Evolutionary conservation across 2,329 filamentous ascomycete species (phyloP).

Genomic region (Ophiosphaerella narmari): DNA sequence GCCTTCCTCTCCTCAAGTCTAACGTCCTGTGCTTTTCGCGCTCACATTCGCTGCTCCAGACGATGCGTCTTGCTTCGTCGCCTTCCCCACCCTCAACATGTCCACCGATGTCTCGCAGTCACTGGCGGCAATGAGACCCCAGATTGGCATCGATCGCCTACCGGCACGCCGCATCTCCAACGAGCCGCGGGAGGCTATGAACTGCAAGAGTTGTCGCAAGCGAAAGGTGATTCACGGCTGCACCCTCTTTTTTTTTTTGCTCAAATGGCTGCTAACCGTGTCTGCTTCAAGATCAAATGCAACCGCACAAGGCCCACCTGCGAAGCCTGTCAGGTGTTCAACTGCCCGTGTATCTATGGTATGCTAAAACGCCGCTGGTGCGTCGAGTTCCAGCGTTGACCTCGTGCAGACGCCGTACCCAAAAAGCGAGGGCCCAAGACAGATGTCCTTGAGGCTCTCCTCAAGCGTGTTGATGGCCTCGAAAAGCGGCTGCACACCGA

Average conservation of each 20-base stretch:
- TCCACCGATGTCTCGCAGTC: slow-evolving; percentile 38
- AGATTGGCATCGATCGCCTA: slow-evolving; percentile 80
- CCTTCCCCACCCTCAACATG: slow-evolving; percentile 27
- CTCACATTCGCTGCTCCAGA: slow-evolving; percentile 26
- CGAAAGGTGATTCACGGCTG: slow-evolving; percentile 67
- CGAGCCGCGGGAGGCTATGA: slow-evolving; percentile 88
- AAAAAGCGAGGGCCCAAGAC: slow-evolving; percentile 92
- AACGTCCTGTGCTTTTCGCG: slow-evolving; percentile 19
- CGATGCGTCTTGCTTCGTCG: slow-evolving; percentile 38
- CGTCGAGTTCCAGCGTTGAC: slow-evolving; percentile 17
- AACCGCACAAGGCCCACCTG: slow-evolving; percentile 83
- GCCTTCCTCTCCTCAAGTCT: slow-evolving; percentile 24
- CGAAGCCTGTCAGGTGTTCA: slow-evolving; percentile 87
- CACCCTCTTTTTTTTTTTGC: slow-evolving; percentile 1
- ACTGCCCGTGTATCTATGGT: slow-evolving; percentile 89
- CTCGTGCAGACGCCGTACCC: slow-evolving; percentile 73
- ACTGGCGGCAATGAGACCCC: slow-evolving; percentile 59
- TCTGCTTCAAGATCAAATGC: slow-evolving; percentile 76
- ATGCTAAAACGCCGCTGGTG: slow-evolving; percentile 26
- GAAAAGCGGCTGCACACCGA: slow-evolving; percentile 74
- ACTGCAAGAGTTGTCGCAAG: slow-evolving; percentile 92
- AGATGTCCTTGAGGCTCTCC: slow-evolving; percentile 80
- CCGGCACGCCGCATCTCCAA: slow-evolving; percentile 71
- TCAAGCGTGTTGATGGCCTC: slow-evolving; percentile 84
- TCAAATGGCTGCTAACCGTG: slow-evolving; percentile 16